Evolutionary conservation across 148 eudicot genomes (phyloP), one percentile per base, ranked within the genome.

Genomic region (Agrostemma githago): DNA sequence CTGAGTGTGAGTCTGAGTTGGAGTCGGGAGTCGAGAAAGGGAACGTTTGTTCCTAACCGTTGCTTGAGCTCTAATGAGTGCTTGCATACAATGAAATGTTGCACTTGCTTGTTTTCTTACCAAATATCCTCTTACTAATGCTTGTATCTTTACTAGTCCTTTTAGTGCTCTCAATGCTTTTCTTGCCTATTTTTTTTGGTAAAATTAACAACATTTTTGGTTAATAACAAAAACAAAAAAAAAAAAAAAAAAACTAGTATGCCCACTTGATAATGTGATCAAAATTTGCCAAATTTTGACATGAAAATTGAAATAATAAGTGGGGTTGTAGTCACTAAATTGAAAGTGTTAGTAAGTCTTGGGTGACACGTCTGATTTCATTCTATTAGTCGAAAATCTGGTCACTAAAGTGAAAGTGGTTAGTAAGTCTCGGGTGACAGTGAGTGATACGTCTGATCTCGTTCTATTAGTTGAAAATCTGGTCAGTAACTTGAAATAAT

Each of bases 71-170:
- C 90, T 80, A 5, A 92, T 82, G 8, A 92, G 83, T 77, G 96
- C 93, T 79, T 89, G 86, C 90, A 90, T 88, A 15, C 96, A 86
- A 68, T 82, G 87, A 76, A 92, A 82, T 20, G 93, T 92, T 26
- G 91, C 96, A 5, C 84, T 72, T 21, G 97, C 96, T 86, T 92
- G 91, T 81, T 85, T 92, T 4, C 97, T 82, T 41, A 92, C 96
- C 73, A 92, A 78, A 78, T 80, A 87, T 6, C 97, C 97, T 78
- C 96, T 86, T 21, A 92, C 88, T 48, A 88, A 74, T 72, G 97
- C 96, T 79, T 92, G 97, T 56, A 92, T 72, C 71, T 90, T 92
- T 76, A 92, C 97, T 59, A 92, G 82, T 12, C 87, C 96, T 79
- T 81, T 88, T 59, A 92, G 68, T 64, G 96, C 97, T 79, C 88